Percentiles rank a stretch among this genome's conserved stretches.
These are phyloP conservation scores for Ustilago xerochloae DNA, from an alignment of 1,284 basidiomycete genomes.

Conservation along the genomic window DNA sequence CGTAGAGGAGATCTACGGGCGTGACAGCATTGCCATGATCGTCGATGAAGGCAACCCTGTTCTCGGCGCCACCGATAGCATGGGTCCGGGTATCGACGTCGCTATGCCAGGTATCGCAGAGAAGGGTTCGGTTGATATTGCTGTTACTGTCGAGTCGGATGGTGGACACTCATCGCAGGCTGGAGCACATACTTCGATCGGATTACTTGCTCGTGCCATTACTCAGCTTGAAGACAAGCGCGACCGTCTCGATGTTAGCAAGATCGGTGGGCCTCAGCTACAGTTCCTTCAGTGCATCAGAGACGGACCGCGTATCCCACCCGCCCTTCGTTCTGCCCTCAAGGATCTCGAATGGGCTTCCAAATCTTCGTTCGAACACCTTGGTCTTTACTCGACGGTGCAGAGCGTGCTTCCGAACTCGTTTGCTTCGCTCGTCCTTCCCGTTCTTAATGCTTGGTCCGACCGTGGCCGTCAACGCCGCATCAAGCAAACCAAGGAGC, in stretches of 20 bases:
- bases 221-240: conserved; percentile 42
- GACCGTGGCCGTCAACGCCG: conserved; percentile 36
- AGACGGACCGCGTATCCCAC: conserved; percentile 71
- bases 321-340: conserved; percentile 70
- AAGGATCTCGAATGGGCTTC: conserved; percentile 54
- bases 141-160: conserved; percentile 66
- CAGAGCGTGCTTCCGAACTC: conserved; percentile 29
- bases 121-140: conserved; percentile 74
- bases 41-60: conserved; percentile 62
- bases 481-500: conserved; percentile 20
- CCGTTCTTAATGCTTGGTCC: conserved; percentile 31
- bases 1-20: conserved; percentile 55
- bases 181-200: conserved; percentile 43
- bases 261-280: conserved; percentile 55
- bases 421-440: conserved; percentile 21
- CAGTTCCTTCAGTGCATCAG: conserved; percentile 72
- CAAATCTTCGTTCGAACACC: conserved; percentile 34
- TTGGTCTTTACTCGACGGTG: conserved; percentile 16
- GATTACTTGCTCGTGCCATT: conserved; percentile 36
- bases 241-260: conserved; percentile 28
- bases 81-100: conserved; percentile 48
- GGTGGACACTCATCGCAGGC: conserved; percentile 77
- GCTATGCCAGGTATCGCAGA: conserved; percentile 73
- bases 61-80: conserved; percentile 27
- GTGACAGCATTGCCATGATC: conserved; percentile 57